phyloP scores from a whole-genome alignment of 805 yeast genomes.

The Myxozyma udenii region DNA sequence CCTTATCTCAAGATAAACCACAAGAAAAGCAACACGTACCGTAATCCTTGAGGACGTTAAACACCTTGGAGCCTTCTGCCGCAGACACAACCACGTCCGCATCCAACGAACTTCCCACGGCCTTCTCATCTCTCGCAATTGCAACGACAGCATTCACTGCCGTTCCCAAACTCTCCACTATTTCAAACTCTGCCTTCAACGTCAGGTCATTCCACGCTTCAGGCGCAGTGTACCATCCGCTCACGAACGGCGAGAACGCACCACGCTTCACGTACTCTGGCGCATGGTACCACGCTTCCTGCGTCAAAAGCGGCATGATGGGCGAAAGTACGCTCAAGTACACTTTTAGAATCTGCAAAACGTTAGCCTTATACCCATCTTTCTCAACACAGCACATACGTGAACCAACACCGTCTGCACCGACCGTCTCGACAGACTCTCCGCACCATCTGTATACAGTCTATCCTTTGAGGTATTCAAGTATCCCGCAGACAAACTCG shows the following conservation, averaged over 20 bases:
- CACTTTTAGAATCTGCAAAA: slow-evolving; percentile 53
- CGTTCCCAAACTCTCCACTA: slow-evolving; percentile 50
- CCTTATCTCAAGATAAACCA: not conserved
- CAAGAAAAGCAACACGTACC: slow-evolving; percentile 9
- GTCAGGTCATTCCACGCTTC: slow-evolving; percentile 38
- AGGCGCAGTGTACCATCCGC: slow-evolving; percentile 46
- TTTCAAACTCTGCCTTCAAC: slow-evolving; percentile 47
- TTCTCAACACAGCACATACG: no score
- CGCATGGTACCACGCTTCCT: slow-evolving; percentile 77
- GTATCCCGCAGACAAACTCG: slow-evolving; percentile 74
- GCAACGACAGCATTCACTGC: slow-evolving; percentile 54
- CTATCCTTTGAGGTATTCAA: slow-evolving; percentile 84
- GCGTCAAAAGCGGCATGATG: slow-evolving; percentile 75
- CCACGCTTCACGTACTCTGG: slow-evolving; percentile 38
- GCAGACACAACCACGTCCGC: slow-evolving; percentile 45
- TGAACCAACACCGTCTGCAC: slow-evolving; percentile 62
- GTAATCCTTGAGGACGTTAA: slow-evolving; percentile 8
- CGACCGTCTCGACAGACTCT: slow-evolving; percentile 52
- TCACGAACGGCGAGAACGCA: slow-evolving; percentile 47
- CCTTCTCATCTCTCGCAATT: slow-evolving; percentile 51
- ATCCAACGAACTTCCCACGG: slow-evolving; percentile 52
- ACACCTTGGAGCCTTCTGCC: slow-evolving; percentile 25
- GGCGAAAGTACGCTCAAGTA: slow-evolving; percentile 75
- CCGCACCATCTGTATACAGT: slow-evolving; percentile 63
- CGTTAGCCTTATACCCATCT: no score